A percentile compares a stretch with the other conserved stretches of the same genome.
These are phyloP conservation scores for Hemisphaericaspora lyxosophila DNA, from an alignment of 1,139 yeast genomes.

Conservation along the genomic window DNA sequence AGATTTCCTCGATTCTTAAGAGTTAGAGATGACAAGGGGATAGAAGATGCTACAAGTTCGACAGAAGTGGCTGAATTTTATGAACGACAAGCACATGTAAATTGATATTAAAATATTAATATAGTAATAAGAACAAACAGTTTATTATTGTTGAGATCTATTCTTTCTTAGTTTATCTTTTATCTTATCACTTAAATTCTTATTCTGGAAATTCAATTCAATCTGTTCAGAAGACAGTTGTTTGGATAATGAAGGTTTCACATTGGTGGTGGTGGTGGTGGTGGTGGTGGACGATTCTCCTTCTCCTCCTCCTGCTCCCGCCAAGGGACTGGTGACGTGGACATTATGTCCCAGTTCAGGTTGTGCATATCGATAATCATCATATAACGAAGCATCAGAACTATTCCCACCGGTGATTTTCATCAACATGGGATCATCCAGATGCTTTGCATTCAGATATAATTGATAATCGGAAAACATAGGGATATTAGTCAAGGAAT, in stretches of 20 bases:
- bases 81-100: constrained; percentile 62
- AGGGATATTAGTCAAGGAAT: constrained; percentile 56
- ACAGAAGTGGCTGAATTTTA: constrained; percentile 91
- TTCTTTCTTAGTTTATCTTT: constrained; percentile 36
- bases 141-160: too few relatives aligned
- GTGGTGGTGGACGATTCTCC: too few relatives aligned
- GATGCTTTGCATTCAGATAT: constrained; percentile 34
- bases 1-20: constrained; percentile 90
- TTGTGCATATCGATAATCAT: constrained; percentile 23
- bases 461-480: constrained; percentile 50
- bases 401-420: constrained; percentile 20
- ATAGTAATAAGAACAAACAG: not conserved
- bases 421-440: constrained; percentile 10
- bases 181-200: constrained; percentile 33
- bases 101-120: constrained; percentile 11
- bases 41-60: constrained; percentile 88
- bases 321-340: constrained; percentile 9
- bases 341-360: constrained; percentile 5
- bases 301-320: too few relatives aligned
- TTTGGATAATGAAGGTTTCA: constrained; percentile 18
- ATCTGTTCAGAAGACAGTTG: constrained; percentile 29
- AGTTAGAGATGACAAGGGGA: constrained; percentile 80
- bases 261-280: too few relatives aligned
- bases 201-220: constrained; percentile 35
- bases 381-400: constrained; percentile 26